Base-by-base conservation (phyloP, 257 asterid species). In the Leonotis leonurus region DNA sequence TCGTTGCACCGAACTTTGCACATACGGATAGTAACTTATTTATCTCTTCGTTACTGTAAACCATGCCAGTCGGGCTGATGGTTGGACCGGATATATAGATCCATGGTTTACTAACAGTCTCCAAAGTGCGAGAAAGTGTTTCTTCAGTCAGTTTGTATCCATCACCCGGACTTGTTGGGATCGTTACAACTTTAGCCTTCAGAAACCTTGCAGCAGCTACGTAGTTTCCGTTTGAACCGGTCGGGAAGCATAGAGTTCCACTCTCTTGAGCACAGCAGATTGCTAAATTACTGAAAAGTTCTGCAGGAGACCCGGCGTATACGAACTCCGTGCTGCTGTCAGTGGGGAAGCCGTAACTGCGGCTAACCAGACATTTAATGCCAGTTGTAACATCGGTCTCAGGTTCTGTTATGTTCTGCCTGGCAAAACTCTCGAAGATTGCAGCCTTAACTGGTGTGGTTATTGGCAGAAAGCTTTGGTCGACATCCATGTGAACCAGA, bases 81-180 rank as follows among this genome's bases (percentile, higher is more conserved):
- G 96, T 87, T 54, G 99, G 97, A 52, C 99, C 97, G 24, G 94
- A 87, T 60, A 93, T 82, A 69, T 87, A 93, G 67, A 93, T 56
- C 99, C 99, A 93, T 21, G 99, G 96, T 37, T 78, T 87, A 2
- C 73, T 70, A 24, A 84, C 67, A 13, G 72, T 74, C 62, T 72
- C 75, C 65, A 93, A 58, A 44, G 81, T 79, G 63, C 50, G 67
- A 24, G 62, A 49, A 45, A 93, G 91, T 35, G 85, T 63, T 69
- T 85, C 76, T 48, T 85, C 85, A 0, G 87, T 85, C 70, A 85
- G 65, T 75, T 85, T 93, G 78, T 85, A 89, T 46, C 97, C 96
- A 21, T 39, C 77, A 49, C 79, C 87, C 16, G 73, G 44, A 58
- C 48, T 65, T 40, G 96, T 87, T 18, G 86, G 80, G 33, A 89